Percentiles rank a stretch among this genome's conserved stretches.
phyloP scores from a whole-genome alignment of 2,329 filamentous ascomycete species.

The Monosporascus cannonballus region DNA sequence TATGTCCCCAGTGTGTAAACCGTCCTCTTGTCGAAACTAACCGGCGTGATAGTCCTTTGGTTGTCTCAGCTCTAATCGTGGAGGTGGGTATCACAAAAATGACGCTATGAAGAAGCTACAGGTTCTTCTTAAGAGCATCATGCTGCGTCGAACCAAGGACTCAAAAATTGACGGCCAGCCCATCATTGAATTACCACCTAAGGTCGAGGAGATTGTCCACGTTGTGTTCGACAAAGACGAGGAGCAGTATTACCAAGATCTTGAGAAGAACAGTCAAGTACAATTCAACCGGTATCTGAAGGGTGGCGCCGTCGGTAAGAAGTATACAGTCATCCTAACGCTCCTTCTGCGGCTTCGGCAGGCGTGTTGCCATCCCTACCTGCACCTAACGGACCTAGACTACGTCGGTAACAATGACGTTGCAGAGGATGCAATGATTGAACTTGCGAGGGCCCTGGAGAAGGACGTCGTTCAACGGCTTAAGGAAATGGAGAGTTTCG shows the following conservation, averaged over 20 bases:
- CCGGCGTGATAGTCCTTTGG: slow-evolving; percentile 33
- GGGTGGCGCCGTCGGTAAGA: slow-evolving; percentile 46
- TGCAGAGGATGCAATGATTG: slow-evolving; percentile 33
- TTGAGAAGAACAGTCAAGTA: slow-evolving; percentile 34
- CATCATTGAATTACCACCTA: slow-evolving; percentile 62
- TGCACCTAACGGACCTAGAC: slow-evolving; percentile 44
- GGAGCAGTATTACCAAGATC: slow-evolving; percentile 53
- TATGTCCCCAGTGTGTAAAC: slow-evolving; percentile 26
- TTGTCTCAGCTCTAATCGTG: slow-evolving; percentile 18
- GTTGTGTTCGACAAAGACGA: slow-evolving; percentile 65
- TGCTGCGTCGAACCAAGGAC: slow-evolving; percentile 76
- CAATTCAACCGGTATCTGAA: slow-evolving; percentile 14
- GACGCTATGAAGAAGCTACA: slow-evolving; percentile 68
- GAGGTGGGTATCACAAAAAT: slow-evolving; percentile 41
- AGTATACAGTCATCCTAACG: slow-evolving; percentile 75
- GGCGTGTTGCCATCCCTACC: slow-evolving; percentile 72
- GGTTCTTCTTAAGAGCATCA: slow-evolving; percentile 69
- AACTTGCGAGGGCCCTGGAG: slow-evolving; percentile 50
- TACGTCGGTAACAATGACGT: slow-evolving; percentile 36
- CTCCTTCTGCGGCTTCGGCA: slow-evolving; percentile 74
- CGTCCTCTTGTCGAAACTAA: slow-evolving; percentile 5
- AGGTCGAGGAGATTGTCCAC: slow-evolving; percentile 54
- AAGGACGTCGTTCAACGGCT: slow-evolving; percentile 60
- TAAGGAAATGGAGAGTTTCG: slow-evolving; percentile 53
- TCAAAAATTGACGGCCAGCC: slow-evolving; percentile 75